Evolutionary conservation across 225 moss, liverwort and hornwort species (phyloP).

Genomic region (Pleurozium schreberi): DNA sequence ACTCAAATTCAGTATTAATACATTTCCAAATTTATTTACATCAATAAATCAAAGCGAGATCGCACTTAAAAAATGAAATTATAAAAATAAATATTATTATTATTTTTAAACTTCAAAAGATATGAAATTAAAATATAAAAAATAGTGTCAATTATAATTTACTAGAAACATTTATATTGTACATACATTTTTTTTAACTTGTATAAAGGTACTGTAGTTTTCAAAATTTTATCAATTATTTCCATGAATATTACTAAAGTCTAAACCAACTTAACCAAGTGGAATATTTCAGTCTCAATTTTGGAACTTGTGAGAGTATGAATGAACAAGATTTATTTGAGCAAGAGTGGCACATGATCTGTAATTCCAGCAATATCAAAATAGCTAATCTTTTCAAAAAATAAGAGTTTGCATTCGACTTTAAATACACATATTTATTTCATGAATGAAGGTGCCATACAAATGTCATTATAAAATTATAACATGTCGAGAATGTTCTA

Average conservation of each 20-base stretch:
- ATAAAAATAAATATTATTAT: fast-evolving
- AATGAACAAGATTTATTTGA: neutral
- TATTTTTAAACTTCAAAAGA: neutral
- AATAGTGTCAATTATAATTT: too few species aligned
- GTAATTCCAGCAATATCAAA: neutral
- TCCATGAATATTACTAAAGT: neutral
- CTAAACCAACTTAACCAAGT: too few species aligned
- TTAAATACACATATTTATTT: neutral
- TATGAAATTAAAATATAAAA: too few species aligned
- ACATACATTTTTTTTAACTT: neutral
- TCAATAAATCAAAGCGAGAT: too few species aligned
- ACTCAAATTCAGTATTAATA: neutral
- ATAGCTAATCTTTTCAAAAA: neutral
- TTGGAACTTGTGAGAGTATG: neutral
- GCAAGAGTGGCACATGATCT: fast-evolving
- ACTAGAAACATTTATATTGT: neutral
- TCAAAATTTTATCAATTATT: too few species aligned
- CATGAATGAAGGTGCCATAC: fast-evolving
- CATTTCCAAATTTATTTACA: neutral
- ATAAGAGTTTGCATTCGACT: neutral
- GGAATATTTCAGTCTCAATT: neutral
- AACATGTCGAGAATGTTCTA: neutral
- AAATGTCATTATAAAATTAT: neutral
- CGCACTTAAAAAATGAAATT: neutral
- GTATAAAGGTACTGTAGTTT: too few species aligned